phyloP scores from a whole-genome alignment of 768 basidiomycete species.

The Termitomyces sp. region DNA sequence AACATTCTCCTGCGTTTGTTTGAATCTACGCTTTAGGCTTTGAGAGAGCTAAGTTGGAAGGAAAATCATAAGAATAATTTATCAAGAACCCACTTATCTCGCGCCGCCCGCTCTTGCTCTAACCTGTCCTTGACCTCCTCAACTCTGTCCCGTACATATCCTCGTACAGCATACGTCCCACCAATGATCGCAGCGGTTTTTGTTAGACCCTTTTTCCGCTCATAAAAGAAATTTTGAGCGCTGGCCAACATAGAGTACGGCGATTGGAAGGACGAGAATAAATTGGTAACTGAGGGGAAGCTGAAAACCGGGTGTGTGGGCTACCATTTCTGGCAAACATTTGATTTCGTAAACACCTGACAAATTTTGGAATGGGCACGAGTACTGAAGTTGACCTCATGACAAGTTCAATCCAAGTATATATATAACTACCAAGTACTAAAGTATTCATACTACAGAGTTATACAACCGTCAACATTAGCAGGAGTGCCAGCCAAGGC shows the following conservation, averaged over 20 bases:
- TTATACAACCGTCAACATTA: constrained; percentile 9
- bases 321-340: constrained; percentile 1
- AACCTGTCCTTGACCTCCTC: constrained; percentile 65
- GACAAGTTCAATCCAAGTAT: too few species aligned
- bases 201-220: constrained; percentile 42
- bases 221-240: constrained; percentile 44
- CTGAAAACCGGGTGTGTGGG: too few species aligned
- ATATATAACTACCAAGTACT: too few species aligned
- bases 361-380: background rate
- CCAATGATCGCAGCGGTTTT: constrained; percentile 52
- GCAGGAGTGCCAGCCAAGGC: background rate
- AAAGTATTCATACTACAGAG: background rate
- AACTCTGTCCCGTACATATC: constrained; percentile 59
- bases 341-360: constrained; percentile 7
- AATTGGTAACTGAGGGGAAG: background rate
- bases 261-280: background rate
- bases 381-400: background rate
- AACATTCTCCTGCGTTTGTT: constrained; percentile 72
- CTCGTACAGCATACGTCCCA: constrained; percentile 57
- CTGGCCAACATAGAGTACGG: constrained; percentile 4
- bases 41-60: background rate
- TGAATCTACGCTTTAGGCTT: constrained; percentile 71
- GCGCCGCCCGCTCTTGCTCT: constrained; percentile 56
- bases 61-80: constrained; percentile 1
- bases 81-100: constrained; percentile 57